Evolutionary conservation across 768 basidiomycete genomes (phyloP), one percentile per base, ranked within the genome.

Genomic region (Naematelia encephala): DNA sequence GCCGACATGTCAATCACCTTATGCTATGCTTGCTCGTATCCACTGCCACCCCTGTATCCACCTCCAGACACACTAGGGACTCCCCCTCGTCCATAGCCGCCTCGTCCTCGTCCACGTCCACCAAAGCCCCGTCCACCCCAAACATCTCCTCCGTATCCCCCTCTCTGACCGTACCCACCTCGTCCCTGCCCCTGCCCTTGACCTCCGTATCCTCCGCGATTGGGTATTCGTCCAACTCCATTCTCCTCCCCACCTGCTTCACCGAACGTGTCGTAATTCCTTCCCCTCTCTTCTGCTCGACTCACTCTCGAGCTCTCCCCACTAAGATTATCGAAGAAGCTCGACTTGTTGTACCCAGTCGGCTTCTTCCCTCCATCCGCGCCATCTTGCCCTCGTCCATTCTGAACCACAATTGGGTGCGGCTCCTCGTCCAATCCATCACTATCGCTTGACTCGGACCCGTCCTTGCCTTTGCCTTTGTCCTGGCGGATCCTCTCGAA

Each of bases 251-350:
- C 68, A 14, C 67, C 68, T 21, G 72, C 69, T 55, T 71, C 72
- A 5, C 72, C 72, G 48, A 74, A 74, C 2, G 72, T 74, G 52
- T 74, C 72, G 13, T 60, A 61, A 51, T 74, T 74, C 50, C 72
- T 57, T 47, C 63, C 60, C 52, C 72, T 42, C 47, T 74, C 72
- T 21, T 74, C 69, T 5, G 63, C 59, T 28, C 67, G 55, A 12
- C 54, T 53, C 2, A 71, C 64, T 30, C 60, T 54, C 1, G 57
- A 23, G 21, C 56, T 66, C 4, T 57, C 67, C 16, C 27, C 54
- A 2, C 57, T 59, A 2, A 74, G 51, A 21, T 55, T 47, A 51
- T 74, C 72, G 46, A 74, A 74, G 60, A 74, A 74, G 14, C 54
- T 56, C 25, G 64, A 64, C 34, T 74, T 74, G 49, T 59, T 68